Base-by-base conservation (phyloP, 1,139 yeast genomes). In the Suhomyces bribrorum region DNA sequence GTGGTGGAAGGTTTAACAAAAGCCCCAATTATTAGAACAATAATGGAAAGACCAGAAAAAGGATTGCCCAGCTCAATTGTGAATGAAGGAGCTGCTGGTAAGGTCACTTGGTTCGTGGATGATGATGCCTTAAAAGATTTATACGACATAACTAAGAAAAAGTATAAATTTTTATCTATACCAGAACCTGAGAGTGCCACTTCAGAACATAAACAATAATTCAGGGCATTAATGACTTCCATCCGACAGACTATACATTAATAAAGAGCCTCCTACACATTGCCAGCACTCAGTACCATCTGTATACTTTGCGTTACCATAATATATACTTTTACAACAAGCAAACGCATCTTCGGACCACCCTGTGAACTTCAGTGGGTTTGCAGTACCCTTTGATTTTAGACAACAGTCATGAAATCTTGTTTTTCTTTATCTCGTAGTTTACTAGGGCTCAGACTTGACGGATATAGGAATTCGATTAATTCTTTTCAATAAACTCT, bases 81-180 rank as follows among this genome's bases (percentile, higher is more conserved):
- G 45, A 90, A 90, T 60, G 97, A 89, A 63, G 88, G 89, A 25
- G 96, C 97, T 17, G 96, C 96, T 2, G 97, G 97, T 23, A 86
- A 86, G 65, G 96, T 92, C 7, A 80, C 92, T 13, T 92, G 98
- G 98, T 92, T 92, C 69, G 97, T 92, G 32, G 98, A 92, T 63
- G 88, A 88, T 55, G 97, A 86, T 52, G 97, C 98, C 6, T 77
- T 92, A 52, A 81, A 83, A 43, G 97, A 90, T 53, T 84, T 86
- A 44, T 81, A 79, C 57, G 77, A 72, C 45, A 77, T 84, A 37
- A 82, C 87, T 17, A 84, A 83, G 69, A 84, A 83, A 64, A 81
- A 83, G 62, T 85, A 85, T 64, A 85, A 84, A 63, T 78, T 69
- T 46, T 62, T 73, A 48, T 64, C 74, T 25, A 64, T 66, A 30